Evolutionary conservation across 129 eudicot genomes (phyloP).

Genomic region (Glebionis coronaria): DNA sequence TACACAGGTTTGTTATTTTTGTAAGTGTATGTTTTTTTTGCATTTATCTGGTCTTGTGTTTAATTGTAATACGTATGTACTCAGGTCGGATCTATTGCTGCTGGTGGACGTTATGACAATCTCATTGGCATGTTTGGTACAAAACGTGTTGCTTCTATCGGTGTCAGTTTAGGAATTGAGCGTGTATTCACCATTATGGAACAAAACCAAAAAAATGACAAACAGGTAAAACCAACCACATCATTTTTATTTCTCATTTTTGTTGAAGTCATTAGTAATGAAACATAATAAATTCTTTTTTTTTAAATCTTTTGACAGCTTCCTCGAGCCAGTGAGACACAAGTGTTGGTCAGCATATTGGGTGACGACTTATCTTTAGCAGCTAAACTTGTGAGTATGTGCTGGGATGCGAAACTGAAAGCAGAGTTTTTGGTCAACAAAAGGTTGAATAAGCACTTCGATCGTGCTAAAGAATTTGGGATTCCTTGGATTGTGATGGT

Average conservation of each 20-base stretch:
- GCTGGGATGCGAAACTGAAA: slow-evolving; percentile 66
- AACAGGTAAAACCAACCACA: slow-evolving; percentile 28
- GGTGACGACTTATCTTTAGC: slow-evolving; percentile 63
- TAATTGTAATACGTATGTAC: background rate
- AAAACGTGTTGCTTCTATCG: slow-evolving; percentile 79
- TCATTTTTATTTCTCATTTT: background rate
- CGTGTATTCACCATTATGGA: slow-evolving; percentile 89
- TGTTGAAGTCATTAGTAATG: slow-evolving; percentile 3
- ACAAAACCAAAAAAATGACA: slow-evolving; percentile 60
- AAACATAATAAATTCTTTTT: background rate
- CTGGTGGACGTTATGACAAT: slow-evolving; percentile 92
- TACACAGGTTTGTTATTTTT: slow-evolving; percentile 48
- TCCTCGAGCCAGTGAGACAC: slow-evolving; percentile 68
- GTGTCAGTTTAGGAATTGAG: slow-evolving; percentile 87
- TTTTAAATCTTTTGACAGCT: slow-evolving; percentile 28
- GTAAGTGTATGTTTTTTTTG: background rate
- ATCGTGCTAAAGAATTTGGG: slow-evolving; percentile 52
- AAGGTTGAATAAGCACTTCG: slow-evolving; percentile 64
- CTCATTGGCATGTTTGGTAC: slow-evolving; percentile 85
- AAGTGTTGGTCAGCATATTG: slow-evolving; percentile 63
- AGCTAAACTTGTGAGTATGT: slow-evolving; percentile 53
- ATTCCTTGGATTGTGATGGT: slow-evolving; percentile 86
- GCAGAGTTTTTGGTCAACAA: slow-evolving; percentile 64
- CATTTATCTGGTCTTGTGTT: background rate
- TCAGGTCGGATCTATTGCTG: slow-evolving; percentile 93